Conservation (phyloP, 345 rosid genomes). For the Kandelia obovata region DNA sequence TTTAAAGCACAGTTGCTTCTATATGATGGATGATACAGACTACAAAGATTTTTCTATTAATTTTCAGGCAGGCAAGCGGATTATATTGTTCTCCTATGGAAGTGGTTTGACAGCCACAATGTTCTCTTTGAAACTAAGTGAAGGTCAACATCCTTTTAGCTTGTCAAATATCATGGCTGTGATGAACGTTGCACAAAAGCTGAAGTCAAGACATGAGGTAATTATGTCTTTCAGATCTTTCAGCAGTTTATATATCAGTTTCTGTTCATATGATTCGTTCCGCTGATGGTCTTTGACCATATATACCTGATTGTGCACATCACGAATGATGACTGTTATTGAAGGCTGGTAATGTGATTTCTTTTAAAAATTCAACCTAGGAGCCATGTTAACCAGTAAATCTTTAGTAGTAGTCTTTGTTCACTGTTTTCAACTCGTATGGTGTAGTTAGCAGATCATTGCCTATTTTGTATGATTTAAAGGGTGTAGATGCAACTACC, state of each 20-base stretch:
- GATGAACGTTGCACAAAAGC: constrained; percentile 64
- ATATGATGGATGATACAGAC: not conserved
- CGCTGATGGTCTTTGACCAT: not conserved
- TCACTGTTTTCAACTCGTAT: too few species aligned
- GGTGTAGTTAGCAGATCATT: not conserved
- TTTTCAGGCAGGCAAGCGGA: constrained; percentile 74
- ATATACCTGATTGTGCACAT: too few species aligned
- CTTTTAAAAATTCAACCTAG: too few species aligned
- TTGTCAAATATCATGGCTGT: constrained; percentile 69
- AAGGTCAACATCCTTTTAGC: constrained; percentile 68
- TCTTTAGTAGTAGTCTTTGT: not conserved
- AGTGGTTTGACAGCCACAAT: constrained; percentile 91
- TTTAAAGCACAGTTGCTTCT: not conserved
- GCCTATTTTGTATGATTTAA: not conserved
- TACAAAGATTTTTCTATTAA: not conserved
- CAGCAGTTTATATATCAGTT: not conserved
- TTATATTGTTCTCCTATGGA: constrained; percentile 88
- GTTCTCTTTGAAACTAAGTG: constrained; percentile 70
- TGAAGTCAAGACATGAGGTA: constrained; percentile 95
- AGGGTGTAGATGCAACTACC: too few species aligned
- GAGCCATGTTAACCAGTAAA: not conserved
- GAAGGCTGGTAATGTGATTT: too few species aligned
- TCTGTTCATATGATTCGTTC: not conserved
- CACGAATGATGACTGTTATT: too few species aligned
- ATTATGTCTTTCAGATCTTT: not conserved